Base-by-base conservation (phyloP, 169 alveolate species). In the Cryptosporidium sp. region DNA sequence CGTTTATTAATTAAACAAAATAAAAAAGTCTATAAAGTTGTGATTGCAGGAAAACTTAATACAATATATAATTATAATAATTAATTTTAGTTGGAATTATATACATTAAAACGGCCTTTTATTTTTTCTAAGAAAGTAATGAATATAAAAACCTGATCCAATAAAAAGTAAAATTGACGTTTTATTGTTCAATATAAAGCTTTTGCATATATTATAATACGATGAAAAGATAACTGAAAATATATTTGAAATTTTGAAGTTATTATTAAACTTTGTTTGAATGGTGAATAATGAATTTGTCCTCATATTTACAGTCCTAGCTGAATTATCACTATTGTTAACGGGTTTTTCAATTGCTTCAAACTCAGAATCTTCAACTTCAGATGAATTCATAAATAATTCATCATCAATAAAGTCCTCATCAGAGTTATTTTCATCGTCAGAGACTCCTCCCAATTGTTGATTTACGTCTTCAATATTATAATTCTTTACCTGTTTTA, bases 401-500 rank as follows among this genome's bases (percentile, higher is more conserved):
- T 69, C 55, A 69, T 69, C 55, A 16, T 69, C 37, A 7, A 69
- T 69, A 69, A 69, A 69, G 8, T 69, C n/a, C 8, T 69, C 50
- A 23, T 73, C 86, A n/a, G 85, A 71, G 4, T 45, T 39, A 26
- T 51, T 0, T 31, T 33, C 52, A 52, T 73, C 52, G 18, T 55
- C 86, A 59, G 86, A 50, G 18, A 37, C 33, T 35, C 31, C 50
- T 29, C n/a, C 18, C 12, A 51, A n/a, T 23, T 65, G 71, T n/a
- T 65, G 26, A 65, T 65, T 65, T 8, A 33, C 4, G 16, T 73
- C 86, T 14, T 73, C 86, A n/a, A 73, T 73, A 59, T 73, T 59
- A 43, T 41, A 31, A 29, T 65, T 70, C 14, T 35, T 62, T n/a
- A 14, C 37, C 39, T 59, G 59, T 80, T 62, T 80, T 8, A 80